Evolutionary conservation across 495 filamentous ascomycete genomes (phyloP).

Genomic region (Tuber borchii): DNA sequence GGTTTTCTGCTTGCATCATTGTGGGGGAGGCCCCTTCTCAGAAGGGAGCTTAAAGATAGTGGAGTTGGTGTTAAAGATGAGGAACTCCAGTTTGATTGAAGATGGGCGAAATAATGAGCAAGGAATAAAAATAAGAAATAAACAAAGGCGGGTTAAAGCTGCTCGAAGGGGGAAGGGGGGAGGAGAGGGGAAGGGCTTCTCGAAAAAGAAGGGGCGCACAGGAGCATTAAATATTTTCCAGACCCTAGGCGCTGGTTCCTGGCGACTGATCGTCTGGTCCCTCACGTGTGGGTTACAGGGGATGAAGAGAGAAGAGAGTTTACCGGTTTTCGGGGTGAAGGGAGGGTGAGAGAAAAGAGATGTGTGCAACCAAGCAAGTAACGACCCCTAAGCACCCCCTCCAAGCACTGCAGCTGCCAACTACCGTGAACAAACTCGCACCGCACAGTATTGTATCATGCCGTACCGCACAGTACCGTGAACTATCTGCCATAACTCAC

Average conservation of each 20-base stretch:
- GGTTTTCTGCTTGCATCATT: slow-evolving; percentile 38
- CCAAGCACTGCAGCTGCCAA: background rate
- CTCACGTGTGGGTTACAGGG: slow-evolving; percentile 32
- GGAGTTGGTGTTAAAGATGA: slow-evolving; percentile 1
- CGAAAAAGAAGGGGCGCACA: slow-evolving; percentile 10
- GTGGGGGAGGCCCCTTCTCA: background rate
- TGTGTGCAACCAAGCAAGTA: background rate
- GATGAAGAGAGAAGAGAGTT: slow-evolving; percentile 6
- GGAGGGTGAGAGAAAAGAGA: slow-evolving; percentile 1
- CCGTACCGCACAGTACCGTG: background rate
- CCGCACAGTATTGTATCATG: background rate
- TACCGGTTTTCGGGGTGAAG: background rate
- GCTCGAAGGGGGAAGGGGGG: background rate
- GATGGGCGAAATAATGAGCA: background rate
- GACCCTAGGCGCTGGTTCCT: slow-evolving; percentile 9
- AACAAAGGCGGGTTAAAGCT: slow-evolving; percentile 11
- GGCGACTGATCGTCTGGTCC: slow-evolving; percentile 20
- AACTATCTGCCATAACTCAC: background rate
- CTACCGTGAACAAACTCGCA: background rate
- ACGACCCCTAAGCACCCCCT: background rate
- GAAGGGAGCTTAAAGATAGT: slow-evolving; percentile 1
- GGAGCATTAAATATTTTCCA: slow-evolving; percentile 29
- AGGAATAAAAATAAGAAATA: background rate
- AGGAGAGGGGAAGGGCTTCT: background rate
- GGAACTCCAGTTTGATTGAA: slow-evolving; percentile 6